These are phyloP conservation scores for Exophiala sp. DNA, from an alignment of 2,329 filamentous ascomycete species.

Conservation along the genomic window DNA sequence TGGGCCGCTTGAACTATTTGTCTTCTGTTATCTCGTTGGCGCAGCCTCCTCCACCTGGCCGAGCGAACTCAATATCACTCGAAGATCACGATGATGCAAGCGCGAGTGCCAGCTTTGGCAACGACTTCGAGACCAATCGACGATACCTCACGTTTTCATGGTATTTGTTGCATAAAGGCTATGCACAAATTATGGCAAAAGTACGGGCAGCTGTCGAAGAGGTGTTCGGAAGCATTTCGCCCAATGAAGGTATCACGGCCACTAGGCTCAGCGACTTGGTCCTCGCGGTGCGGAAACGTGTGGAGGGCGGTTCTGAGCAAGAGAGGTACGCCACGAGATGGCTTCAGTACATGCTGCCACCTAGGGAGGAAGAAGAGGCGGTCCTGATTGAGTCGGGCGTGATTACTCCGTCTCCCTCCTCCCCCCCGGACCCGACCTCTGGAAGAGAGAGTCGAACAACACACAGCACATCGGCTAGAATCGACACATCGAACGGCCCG, in stretches of 20 bases:
- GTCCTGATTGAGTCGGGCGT: constrained; percentile 81
- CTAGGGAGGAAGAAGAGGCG: constrained; percentile 64
- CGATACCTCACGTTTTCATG: constrained; percentile 95
- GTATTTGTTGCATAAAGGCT: constrained; percentile 92
- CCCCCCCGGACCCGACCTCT: constrained; percentile 30
- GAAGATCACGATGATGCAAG: constrained; percentile 92
- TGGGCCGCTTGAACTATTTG: constrained; percentile 89
- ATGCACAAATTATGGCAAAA: constrained; percentile 71
- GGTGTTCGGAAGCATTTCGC: constrained; percentile 82
- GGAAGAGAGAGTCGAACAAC: constrained; percentile 13
- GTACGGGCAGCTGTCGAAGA: constrained; percentile 83
- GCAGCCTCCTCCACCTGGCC: constrained; percentile 57
- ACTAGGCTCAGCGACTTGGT: constrained; percentile 73
- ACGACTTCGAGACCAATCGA: constrained; percentile 92
- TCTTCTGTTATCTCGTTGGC: constrained; percentile 91
- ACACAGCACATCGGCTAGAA: constrained; percentile 7
- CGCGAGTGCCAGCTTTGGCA: constrained; percentile 70
- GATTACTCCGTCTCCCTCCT: constrained; percentile 38
- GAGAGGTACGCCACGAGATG: constrained; percentile 62
- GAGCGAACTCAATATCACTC: constrained; percentile 58
- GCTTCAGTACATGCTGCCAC: constrained; percentile 78
- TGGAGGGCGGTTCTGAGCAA: constrained; percentile 68
- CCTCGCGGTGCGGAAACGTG: constrained; percentile 71
- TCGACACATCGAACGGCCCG: constrained; percentile 33
- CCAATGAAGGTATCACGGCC: constrained; percentile 79